Evolutionary conservation across 371 early-diverging fungal genomes (phyloP), one percentile per base, ranked within the genome.

Genomic region (Rhizopus arrhizus): DNA sequence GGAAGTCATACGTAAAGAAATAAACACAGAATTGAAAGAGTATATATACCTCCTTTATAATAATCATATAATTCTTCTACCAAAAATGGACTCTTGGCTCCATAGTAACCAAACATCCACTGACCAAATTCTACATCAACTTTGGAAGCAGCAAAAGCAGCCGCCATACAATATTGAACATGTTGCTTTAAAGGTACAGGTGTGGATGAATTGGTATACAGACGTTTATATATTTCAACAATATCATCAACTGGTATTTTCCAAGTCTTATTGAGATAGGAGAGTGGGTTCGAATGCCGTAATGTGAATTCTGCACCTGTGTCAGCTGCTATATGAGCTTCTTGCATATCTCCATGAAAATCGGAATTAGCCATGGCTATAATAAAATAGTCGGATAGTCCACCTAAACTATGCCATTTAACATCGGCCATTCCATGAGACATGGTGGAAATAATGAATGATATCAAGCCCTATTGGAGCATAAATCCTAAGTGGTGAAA

Each of bases 341-440:
- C 74, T 0, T 62, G 31, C 36, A 61, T 85, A 47, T 86, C 77
- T 1, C 85, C 89, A 40, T 74, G 65, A 52, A 89, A 92, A 53
- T 89, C 81, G 12, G 81, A 74, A 11, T 81, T 72, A 0, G 88
- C 85, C 74, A 94, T 71, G 2, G 82, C 82, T 38, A 74, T 66
- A 49, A 93, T 88, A 50, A 95, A 87, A 9, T 94, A 93, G 36
- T 84, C 81, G 1, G 73, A 68, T 10, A 91, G 64, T 0, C 87
- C 85, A 22, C 79, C 75, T 13, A 94, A 62, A 11, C 89, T 87
- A 70, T 95, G 95, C 94, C 94, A 95, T 42, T 86, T 82, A 49
- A 89, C 84, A 64, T 95, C 95, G 0, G 92, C 87, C 36, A 90
- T 80, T 32, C 88, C 90, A 70, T 95, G 95, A 3, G 94, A 90